These are phyloP conservation scores for Novymonas esmeraldas DNA, from an alignment of 208 protist genomes.

Conservation along the genomic window DNA sequence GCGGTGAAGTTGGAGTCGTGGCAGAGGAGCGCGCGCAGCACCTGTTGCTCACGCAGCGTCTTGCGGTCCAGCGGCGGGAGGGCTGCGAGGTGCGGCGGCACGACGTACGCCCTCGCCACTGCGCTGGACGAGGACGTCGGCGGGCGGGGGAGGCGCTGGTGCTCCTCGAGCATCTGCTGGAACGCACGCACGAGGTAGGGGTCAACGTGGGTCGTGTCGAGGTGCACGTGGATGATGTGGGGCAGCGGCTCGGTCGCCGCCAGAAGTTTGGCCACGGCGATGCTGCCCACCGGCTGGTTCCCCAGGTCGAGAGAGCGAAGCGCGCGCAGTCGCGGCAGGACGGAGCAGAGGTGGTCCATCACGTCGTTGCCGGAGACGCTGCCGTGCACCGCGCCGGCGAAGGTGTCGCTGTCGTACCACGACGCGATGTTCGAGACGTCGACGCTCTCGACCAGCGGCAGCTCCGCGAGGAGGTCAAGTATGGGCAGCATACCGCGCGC, in stretches of 20 bases:
- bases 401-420: conserved; percentile 59
- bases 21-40: conserved; percentile 52
- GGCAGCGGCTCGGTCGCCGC: conserved; percentile 24
- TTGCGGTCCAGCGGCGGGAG: conserved; percentile 66
- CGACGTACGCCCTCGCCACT: background rate
- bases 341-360: conserved; percentile 40
- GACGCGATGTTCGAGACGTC: conserved; percentile 71
- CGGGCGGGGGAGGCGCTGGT: background rate
- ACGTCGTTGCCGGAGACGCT: conserved; percentile 62
- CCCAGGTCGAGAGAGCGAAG: conserved; percentile 48
- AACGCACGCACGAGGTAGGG: conserved; percentile 30
- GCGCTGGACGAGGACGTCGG: background rate
- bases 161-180: conserved; percentile 31
- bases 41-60: conserved; percentile 70
- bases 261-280: conserved; percentile 50
- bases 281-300: conserved; percentile 55
- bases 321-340: conserved; percentile 34
- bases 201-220: conserved; percentile 40
- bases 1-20: conserved; percentile 38
- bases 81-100: conserved; percentile 28
- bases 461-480: conserved; percentile 55
- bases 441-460: conserved; percentile 57
- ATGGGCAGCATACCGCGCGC: conserved; percentile 65
- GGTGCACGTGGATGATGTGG: conserved; percentile 32
- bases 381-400: conserved; percentile 13